phyloP scores from a whole-genome alignment of 169 alveolate species.

The Cystoisospora suis region DNA sequence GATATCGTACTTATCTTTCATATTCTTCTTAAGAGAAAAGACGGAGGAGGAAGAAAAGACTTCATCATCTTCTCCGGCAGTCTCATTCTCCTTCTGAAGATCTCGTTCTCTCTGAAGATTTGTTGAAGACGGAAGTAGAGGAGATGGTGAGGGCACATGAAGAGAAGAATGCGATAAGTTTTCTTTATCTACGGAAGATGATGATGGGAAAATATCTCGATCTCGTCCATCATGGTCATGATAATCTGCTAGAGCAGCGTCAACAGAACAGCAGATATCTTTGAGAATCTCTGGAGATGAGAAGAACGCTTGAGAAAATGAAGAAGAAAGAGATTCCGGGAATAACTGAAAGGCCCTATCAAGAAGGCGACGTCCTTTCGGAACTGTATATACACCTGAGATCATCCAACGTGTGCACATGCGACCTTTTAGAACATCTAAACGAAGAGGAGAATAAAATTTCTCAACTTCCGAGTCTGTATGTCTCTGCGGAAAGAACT shows the following conservation, averaged over 20 bases:
- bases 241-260: too few relatives aligned
- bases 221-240: background rate
- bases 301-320: conserved; percentile 40
- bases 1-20: too few relatives aligned
- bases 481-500: conserved; percentile 15
- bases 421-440: conserved; percentile 3
- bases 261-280: background rate
- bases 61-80: too few relatives aligned
- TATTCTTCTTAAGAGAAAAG: too few relatives aligned
- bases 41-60: too few relatives aligned
- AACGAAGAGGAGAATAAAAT: background rate
- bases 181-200: too few relatives aligned
- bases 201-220: too few relatives aligned
- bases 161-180: too few relatives aligned
- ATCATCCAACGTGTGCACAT: conserved; percentile 47
- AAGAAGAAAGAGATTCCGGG: background rate
- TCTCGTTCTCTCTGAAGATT: too few relatives aligned
- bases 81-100: too few relatives aligned
- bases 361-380: conserved; percentile 43
- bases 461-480: conserved; percentile 11
- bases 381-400: conserved; percentile 6
- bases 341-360: conserved; percentile 39
- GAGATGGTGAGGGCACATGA: too few relatives aligned
- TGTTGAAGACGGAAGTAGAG: too few relatives aligned
- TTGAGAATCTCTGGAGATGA: background rate